phyloP scores from a whole-genome alignment of 148 eudicot genomes.

The Rhododendron ferrugineum region DNA sequence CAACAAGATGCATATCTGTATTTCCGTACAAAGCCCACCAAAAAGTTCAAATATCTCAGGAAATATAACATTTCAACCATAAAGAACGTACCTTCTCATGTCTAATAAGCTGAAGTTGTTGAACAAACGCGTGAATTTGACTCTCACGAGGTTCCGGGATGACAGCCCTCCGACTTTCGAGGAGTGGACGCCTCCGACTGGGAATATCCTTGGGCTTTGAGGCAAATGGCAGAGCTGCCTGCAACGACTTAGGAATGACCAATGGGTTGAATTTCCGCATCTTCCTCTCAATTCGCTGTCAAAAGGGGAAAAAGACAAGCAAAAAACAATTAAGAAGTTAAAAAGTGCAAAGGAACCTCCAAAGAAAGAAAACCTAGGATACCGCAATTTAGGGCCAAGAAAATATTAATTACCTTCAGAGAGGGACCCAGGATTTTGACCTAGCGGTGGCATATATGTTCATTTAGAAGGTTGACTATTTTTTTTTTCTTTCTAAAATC shows the following conservation, averaged over 20 bases:
- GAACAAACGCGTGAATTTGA: constrained; percentile 39
- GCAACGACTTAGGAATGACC: constrained; percentile 69
- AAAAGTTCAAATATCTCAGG: neutral
- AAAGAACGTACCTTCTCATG: constrained; percentile 56
- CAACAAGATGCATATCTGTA: neutral
- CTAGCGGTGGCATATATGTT: neutral
- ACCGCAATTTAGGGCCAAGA: neutral
- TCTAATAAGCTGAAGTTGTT: constrained; percentile 52
- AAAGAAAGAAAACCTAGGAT: neutral
- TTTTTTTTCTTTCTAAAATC: neutral
- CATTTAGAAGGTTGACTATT: neutral
- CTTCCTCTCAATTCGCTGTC: constrained; percentile 80
- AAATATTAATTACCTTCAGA: constrained; percentile 34
- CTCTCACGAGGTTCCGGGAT: constrained; percentile 67
- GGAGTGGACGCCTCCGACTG: constrained; percentile 28
- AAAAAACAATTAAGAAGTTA: neutral
- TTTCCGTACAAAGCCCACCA: neutral
- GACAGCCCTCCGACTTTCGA: constrained; percentile 53
- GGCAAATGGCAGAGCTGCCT: constrained; percentile 61
- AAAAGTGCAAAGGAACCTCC: neutral
- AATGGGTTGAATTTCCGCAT: constrained; percentile 68
- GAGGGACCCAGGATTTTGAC: neutral
- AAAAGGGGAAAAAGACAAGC: neutral
- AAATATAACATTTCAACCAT: neutral
- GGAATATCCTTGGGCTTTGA: constrained; percentile 78